Evolutionary conservation across 208 protist genomes (phyloP).

Genomic region (Leishmania arabica): DNA sequence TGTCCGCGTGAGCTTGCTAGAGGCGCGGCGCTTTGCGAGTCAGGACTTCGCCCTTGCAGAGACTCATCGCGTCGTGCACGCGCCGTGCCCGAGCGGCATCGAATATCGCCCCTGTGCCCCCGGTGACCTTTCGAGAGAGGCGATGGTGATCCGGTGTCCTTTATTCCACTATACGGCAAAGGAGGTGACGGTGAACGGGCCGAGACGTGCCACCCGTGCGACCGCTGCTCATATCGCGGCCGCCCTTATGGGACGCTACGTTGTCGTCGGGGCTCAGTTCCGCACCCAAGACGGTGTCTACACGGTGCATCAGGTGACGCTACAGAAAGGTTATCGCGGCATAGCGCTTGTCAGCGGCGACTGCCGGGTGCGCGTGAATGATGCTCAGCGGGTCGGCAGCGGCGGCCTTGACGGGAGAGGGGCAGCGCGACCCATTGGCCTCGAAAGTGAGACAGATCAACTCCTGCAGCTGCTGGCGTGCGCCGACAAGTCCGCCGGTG

Average conservation of each 20-base stretch:
- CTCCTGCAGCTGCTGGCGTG: constrained; percentile 33
- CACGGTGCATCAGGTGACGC: constrained; percentile 44
- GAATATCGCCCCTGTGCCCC: constrained; percentile 8
- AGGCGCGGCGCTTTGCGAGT: constrained; percentile 30
- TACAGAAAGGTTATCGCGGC: constrained; percentile 55
- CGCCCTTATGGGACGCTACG: constrained; percentile 49
- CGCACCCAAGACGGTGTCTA: constrained; percentile 45
- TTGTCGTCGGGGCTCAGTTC: constrained; percentile 46
- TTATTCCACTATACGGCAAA: constrained; percentile 24
- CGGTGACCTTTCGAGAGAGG: not conserved
- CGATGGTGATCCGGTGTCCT: constrained; percentile 28
- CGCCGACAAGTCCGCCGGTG: constrained; percentile 24
- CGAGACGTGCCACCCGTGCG: constrained; percentile 16
- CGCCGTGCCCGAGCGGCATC: not conserved
- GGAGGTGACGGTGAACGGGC: constrained; percentile 26
- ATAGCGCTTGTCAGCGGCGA: constrained; percentile 48
- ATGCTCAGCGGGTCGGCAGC: constrained; percentile 2
- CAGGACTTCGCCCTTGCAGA: constrained; percentile 59
- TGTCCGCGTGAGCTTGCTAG: constrained; percentile 22
- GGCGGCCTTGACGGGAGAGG: not conserved
- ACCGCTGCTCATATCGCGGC: constrained; percentile 47
- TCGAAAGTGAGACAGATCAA: constrained; percentile 35
- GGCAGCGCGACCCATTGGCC: constrained; percentile 31
- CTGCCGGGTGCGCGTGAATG: constrained; percentile 67
- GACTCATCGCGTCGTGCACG: constrained; percentile 25